phyloP scores from a whole-genome alignment of 2,329 filamentous ascomycete species.

The Penicillium polonicum region DNA sequence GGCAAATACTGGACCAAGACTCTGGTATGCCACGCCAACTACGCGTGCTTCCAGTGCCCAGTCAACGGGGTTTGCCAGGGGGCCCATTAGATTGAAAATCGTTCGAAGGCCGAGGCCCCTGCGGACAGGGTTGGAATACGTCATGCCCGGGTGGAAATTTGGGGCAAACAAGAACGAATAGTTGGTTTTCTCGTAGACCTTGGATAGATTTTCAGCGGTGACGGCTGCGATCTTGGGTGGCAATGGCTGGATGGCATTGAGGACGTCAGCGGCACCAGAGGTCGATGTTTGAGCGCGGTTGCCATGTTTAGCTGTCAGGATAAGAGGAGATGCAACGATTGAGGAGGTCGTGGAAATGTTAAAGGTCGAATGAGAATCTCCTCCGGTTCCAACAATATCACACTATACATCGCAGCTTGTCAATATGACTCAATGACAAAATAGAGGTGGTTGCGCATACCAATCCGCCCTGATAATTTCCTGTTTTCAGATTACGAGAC shows the following conservation, averaged over 20 bases:
- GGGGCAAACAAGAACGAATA: constrained; percentile 96
- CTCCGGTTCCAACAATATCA: constrained; percentile 96
- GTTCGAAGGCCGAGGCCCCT: constrained; percentile 90
- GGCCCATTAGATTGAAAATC: constrained; percentile 95
- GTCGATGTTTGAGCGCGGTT: constrained; percentile 94
- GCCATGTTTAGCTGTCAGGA: constrained; percentile 90
- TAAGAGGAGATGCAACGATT: constrained; percentile 80
- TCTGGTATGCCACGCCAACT: constrained; percentile 85
- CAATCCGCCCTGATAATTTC: constrained; percentile 76
- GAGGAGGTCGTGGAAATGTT: constrained; percentile 96
- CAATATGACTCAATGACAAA: neutral
- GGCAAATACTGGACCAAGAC: constrained; percentile 84
- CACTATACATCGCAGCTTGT: constrained; percentile 50
- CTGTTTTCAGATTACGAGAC: constrained; percentile 62
- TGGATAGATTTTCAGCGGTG: constrained; percentile 66
- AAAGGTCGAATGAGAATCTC: constrained; percentile 95
- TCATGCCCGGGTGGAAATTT: constrained; percentile 94
- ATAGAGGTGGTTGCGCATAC: constrained; percentile 52
- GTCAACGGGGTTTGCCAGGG: constrained; percentile 86
- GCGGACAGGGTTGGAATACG: constrained; percentile 79
- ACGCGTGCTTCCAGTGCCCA: constrained; percentile 82
- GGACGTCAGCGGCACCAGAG: constrained; percentile 89
- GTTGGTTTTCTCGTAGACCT: constrained; percentile 76
- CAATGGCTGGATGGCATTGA: constrained; percentile 70
- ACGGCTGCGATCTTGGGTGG: constrained; percentile 74